These are phyloP conservation scores for Magnusiomyces fungicola DNA, from an alignment of 1,139 yeast species.

Conservation along the genomic window DNA sequence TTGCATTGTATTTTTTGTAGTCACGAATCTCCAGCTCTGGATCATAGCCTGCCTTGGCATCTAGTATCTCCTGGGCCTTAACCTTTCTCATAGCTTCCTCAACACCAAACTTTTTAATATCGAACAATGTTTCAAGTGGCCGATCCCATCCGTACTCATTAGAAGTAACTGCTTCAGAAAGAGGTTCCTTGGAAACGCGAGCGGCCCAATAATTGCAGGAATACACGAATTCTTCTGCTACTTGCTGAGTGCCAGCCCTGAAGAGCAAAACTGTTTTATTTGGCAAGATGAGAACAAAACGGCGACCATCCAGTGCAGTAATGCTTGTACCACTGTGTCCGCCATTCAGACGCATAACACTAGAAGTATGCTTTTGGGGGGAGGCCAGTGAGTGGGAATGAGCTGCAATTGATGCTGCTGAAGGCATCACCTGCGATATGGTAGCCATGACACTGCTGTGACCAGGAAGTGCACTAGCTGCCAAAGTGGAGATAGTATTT, in stretches of 20 bases:
- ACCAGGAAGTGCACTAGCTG: background rate
- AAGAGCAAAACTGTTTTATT: conserved; percentile 30
- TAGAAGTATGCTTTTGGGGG: background rate
- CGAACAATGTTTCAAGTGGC: conserved; percentile 22
- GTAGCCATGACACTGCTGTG: background rate
- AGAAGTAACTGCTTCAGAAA: conserved; percentile 54
- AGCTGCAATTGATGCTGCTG: conserved; percentile 13
- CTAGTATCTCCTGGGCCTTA: too few relatives aligned
- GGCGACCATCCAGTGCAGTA: background rate
- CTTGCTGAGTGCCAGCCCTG: conserved; percentile 54
- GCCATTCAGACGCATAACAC: background rate
- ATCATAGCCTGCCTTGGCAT: too few relatives aligned
- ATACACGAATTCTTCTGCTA: conserved; percentile 64
- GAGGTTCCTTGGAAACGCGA: conserved; percentile 70
- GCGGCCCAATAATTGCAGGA: conserved; percentile 91
- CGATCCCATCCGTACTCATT: conserved; percentile 76
- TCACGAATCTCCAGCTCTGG: too few relatives aligned
- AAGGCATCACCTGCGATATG: conserved; percentile 17
- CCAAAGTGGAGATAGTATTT: background rate
- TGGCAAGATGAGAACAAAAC: conserved; percentile 33
- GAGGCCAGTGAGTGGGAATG: background rate
- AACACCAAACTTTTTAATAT: too few relatives aligned
- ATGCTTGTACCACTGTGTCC: conserved; percentile 7
- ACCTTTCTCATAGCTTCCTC: too few relatives aligned
- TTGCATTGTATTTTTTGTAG: too few relatives aligned